Percentiles rank a stretch among this genome's conserved stretches.
Conservation (phyloP, 352 stramenopile genomes). For the Globisporangium parvum region DNA sequence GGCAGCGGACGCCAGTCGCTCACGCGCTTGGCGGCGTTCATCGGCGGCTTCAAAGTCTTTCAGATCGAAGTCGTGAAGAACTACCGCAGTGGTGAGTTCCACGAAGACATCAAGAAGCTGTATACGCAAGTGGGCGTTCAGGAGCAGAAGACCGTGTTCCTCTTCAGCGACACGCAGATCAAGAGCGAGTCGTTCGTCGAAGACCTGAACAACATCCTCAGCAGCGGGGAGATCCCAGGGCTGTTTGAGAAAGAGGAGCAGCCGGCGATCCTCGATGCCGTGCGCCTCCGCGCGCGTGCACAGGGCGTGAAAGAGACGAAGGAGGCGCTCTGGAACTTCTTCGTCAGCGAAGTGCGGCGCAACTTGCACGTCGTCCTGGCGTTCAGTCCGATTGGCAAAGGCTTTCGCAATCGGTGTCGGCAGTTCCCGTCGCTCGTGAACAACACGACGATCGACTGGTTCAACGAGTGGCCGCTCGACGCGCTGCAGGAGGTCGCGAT, state of each 20-base stretch:
- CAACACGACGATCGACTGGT: constrained; percentile 93
- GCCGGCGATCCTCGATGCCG: constrained; percentile 73
- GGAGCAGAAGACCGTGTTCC: constrained; percentile 85
- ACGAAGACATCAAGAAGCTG: constrained; percentile 91
- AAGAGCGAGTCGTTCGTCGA: constrained; percentile 92
- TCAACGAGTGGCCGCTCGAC: constrained; percentile 90
- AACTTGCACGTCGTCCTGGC: constrained; percentile 92
- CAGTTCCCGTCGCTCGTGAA: constrained; percentile 93
- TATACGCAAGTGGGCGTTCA: constrained; percentile 74
- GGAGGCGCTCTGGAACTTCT: constrained; percentile 90
- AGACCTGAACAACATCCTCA: constrained; percentile 92
- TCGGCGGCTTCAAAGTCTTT: constrained; percentile 86
- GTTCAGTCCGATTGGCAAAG: constrained; percentile 90
- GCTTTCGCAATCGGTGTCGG: constrained; percentile 75
- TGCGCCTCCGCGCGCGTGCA: constrained; percentile 55
- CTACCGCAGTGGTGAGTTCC: constrained; percentile 88
- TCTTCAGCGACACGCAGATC: constrained; percentile 94
- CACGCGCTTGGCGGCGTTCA: constrained; percentile 85
- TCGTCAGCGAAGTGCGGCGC: constrained; percentile 86
- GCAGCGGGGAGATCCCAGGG: constrained; percentile 88
- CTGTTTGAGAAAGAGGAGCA: constrained; percentile 92
- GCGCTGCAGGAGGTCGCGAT: constrained; percentile 90
- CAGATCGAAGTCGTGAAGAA: constrained; percentile 95
- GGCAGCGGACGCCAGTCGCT: constrained; percentile 88
- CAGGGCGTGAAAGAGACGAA: constrained; percentile 86